Evolutionary conservation across 2,329 filamentous ascomycete genomes (phyloP).

Genomic region (Pyricularia grisea): DNA sequence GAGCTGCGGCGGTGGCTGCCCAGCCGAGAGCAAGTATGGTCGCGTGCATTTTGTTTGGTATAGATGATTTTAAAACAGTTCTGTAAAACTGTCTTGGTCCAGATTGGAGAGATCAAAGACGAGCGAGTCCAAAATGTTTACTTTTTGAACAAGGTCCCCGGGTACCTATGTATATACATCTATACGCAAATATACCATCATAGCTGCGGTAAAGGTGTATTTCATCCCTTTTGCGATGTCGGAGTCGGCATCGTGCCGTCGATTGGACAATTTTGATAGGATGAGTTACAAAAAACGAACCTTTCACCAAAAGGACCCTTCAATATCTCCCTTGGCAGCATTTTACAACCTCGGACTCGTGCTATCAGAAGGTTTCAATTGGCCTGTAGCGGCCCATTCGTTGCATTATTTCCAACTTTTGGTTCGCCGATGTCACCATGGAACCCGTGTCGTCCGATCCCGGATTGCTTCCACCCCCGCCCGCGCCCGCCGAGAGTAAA

Average conservation of each 20-base stretch:
- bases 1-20: background rate
- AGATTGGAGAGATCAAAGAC: background rate
- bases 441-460: background rate
- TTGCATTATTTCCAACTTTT: background rate
- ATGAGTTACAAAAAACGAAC: background rate
- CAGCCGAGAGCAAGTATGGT: background rate
- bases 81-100: background rate
- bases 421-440: background rate
- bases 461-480: background rate
- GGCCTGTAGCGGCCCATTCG: background rate
- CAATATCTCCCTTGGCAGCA: background rate
- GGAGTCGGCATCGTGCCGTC: background rate
- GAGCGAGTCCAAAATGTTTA: background rate
- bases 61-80: background rate
- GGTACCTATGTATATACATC: background rate
- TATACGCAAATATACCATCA: background rate
- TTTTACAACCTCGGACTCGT: background rate
- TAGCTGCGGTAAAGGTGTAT: background rate
- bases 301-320: background rate
- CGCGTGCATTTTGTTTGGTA: background rate
- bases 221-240: background rate
- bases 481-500: background rate
- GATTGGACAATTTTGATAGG: background rate
- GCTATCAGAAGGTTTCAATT: background rate
- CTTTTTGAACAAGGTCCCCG: no score